These are phyloP conservation scores for Paecilomyces sp. DNA, from an alignment of 2,329 filamentous ascomycete genomes.

Conservation along the genomic window DNA sequence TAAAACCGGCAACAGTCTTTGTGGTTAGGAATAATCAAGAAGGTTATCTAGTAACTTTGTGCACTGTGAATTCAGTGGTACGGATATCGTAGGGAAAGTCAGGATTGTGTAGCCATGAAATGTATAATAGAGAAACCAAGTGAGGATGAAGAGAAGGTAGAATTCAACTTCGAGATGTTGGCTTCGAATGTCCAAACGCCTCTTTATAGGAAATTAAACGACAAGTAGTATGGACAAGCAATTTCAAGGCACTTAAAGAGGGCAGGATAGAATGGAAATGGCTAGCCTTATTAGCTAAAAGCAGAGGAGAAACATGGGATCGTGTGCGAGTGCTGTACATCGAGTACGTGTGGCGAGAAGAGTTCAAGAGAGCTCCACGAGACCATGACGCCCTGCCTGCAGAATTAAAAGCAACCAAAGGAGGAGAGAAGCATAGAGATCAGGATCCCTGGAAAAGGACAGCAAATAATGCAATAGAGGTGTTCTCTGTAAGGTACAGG, in stretches of 20 bases:
- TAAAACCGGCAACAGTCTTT: neutral
- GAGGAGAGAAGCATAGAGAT: neutral
- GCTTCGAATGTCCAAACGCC: neutral
- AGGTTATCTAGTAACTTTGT: neutral
- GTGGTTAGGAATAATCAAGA: neutral
- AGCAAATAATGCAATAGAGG: slow-evolving; percentile 5
- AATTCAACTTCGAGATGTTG: neutral
- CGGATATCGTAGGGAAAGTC: neutral
- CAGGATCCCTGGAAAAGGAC: slow-evolving; percentile 1
- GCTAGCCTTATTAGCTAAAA: neutral
- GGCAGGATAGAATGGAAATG: neutral
- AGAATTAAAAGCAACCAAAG: neutral
- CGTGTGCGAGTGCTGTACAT: neutral
- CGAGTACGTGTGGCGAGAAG: slow-evolving; percentile 6
- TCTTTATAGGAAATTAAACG: neutral
- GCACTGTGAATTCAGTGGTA: neutral
- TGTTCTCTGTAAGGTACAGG: slow-evolving; percentile 1
- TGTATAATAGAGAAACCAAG: neutral
- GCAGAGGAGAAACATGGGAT: neutral
- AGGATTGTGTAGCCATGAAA: neutral
- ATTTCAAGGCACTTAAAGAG: neutral
- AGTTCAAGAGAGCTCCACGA: slow-evolving; percentile 17
- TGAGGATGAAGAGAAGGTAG: neutral
- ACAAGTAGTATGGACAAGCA: neutral
- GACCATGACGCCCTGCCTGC: slow-evolving; percentile 16